Percentiles rank a stretch among this genome's conserved stretches.
phyloP scores from a whole-genome alignment of 2,329 filamentous ascomycete species.

The Fusarium poae region DNA sequence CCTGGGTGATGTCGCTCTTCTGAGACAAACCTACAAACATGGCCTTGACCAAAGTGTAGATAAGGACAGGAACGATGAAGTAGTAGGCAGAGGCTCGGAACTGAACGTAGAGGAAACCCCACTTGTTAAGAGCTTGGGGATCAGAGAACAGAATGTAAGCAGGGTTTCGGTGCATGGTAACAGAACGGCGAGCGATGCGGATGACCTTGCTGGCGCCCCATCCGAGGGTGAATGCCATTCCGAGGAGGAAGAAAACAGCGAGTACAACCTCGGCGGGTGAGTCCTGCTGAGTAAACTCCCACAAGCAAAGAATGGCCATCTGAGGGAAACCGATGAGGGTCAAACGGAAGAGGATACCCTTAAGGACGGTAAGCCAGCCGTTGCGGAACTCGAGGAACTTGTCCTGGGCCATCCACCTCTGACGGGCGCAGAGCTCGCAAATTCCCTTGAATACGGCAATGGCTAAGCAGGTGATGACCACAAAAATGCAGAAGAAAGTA shows the following conservation, averaged over 20 bases:
- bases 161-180: constrained; percentile 93
- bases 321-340: constrained; percentile 92
- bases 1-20: constrained; percentile 76
- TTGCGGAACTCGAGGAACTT: constrained; percentile 95
- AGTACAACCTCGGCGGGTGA: constrained; percentile 88
- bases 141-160: constrained; percentile 98
- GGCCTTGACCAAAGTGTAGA: constrained; percentile 86
- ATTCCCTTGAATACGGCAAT: constrained; percentile 84
- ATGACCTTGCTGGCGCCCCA: constrained; percentile 95
- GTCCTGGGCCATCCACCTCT: constrained; percentile 83
- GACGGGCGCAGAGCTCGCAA: constrained; percentile 81
- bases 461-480: constrained; percentile 77
- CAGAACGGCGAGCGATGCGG: constrained; percentile 86
- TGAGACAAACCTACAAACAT: constrained; percentile 91
- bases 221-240: constrained; percentile 79
- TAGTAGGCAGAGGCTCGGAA: constrained; percentile 97
- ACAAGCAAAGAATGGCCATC: constrained; percentile 89
- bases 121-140: constrained; percentile 93
- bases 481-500: constrained; percentile 88
- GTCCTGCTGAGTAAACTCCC: constrained; percentile 90
- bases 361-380: constrained; percentile 91
- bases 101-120: constrained; percentile 97
- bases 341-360: constrained; percentile 92
- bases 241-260: constrained; percentile 89
- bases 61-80: constrained; percentile 85